phyloP scores from a whole-genome alignment of 148 eudicot genomes.

The Camellia sinensis region DNA sequence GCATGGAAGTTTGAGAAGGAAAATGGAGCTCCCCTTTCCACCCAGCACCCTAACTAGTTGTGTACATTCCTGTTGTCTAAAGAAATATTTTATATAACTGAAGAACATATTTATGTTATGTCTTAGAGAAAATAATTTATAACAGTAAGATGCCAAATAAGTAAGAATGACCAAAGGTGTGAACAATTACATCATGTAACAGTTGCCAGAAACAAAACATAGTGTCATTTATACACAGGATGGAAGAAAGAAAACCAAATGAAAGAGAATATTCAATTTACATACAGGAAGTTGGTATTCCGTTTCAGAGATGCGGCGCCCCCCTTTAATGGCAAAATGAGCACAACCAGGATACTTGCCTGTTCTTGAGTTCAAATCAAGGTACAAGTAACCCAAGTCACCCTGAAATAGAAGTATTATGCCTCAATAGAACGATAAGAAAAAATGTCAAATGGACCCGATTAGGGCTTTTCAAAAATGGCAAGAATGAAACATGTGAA shows the following conservation, averaged over 20 bases:
- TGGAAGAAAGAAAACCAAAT: conserved; percentile 5
- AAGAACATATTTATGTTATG: no score
- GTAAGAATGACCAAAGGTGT: conserved; percentile 1
- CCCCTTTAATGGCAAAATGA: conserved; percentile 97
- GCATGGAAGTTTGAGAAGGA: neutral
- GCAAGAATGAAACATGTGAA: neutral
- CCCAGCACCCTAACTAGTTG: no score
- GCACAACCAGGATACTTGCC: conserved; percentile 94
- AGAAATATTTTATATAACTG: no score
- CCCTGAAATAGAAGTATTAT: conserved; percentile 52
- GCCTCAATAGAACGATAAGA: neutral
- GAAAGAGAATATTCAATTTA: neutral
- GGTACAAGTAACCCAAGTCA: conserved; percentile 90
- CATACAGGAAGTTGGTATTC: conserved; percentile 96
- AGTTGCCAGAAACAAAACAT: neutral
- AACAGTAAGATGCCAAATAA: neutral
- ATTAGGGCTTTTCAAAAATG: neutral
- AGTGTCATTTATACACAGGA: neutral
- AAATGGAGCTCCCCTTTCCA: no score
- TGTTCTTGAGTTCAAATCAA: conserved; percentile 81
- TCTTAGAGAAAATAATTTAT: neutral
- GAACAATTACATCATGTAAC: neutral
- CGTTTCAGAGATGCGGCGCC: conserved; percentile 73
- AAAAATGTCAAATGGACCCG: neutral
- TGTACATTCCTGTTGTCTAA: no score